Conservation (phyloP, 1,139 yeast species). For the Diutina sp. region DNA sequence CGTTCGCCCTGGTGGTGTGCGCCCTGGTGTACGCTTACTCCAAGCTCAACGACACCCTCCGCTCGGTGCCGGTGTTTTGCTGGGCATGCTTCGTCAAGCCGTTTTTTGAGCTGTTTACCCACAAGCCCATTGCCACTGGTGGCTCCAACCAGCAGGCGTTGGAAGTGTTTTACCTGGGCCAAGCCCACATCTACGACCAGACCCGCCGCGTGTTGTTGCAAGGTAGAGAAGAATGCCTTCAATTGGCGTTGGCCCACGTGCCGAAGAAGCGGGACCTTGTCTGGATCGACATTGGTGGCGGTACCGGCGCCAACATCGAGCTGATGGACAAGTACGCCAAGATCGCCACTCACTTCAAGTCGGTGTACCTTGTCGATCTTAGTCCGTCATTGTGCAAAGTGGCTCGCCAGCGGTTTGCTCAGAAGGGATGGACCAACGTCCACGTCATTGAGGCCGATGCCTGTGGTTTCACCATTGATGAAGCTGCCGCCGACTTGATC, state of each 20-base stretch:
- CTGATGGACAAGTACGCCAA: slow-evolving; percentile 49
- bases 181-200: slow-evolving; percentile 62
- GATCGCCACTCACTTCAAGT: slow-evolving; percentile 39
- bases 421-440: slow-evolving; percentile 32
- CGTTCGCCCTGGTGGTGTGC: slow-evolving; percentile 1
- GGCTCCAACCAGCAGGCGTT: slow-evolving; percentile 51
- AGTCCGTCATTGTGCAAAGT: slow-evolving; percentile 67
- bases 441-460: slow-evolving; percentile 67
- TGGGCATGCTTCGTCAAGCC: slow-evolving; percentile 66
- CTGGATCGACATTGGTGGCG: slow-evolving; percentile 83
- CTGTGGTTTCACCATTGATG: slow-evolving; percentile 45
- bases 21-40: neutral
- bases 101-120: slow-evolving; percentile 27
- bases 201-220: slow-evolving; percentile 53
- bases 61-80: slow-evolving; percentile 22
- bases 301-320: slow-evolving; percentile 75
- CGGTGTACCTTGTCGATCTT: slow-evolving; percentile 60
- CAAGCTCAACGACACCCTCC: slow-evolving; percentile 10
- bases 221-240: slow-evolving; percentile 58
- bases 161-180: slow-evolving; percentile 63
- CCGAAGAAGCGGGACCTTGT: slow-evolving; percentile 31
- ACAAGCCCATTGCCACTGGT: slow-evolving; percentile 10
- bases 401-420: slow-evolving; percentile 46
- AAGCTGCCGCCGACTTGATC: slow-evolving; percentile 40
- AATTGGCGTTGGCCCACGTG: slow-evolving; percentile 42